Base-by-base conservation (phyloP, 2,329 filamentous ascomycete species). In the Escovopsis sp. region DNA sequence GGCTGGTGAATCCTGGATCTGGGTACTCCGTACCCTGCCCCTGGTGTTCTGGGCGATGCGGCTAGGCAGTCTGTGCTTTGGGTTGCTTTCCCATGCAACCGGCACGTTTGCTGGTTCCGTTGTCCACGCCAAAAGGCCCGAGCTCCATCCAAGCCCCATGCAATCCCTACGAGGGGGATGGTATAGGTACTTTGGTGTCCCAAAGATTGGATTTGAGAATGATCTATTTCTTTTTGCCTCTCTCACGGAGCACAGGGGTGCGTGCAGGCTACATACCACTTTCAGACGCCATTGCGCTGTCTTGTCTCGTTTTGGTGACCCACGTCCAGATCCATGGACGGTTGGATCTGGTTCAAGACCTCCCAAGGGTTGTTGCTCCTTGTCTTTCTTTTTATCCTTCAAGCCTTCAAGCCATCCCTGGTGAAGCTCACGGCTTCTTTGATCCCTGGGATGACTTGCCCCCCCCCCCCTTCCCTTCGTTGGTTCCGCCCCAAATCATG, bases 281-380 rank as follows among this genome's bases (percentile, higher is more conserved):
- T 40, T 42, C 39, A 46, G 40, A 41, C 45, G 46, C 43, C 48
- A 40, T 43, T 43, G 50, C 43, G 54, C 49, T 51, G 48, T 52
- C 47, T 50, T 48, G 48, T 48, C 45, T 48, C 51, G 48, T 52
- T 47, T 50, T 48, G 48, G 48, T 45, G 59, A 50, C 52, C 61
- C 61, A 62, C 60, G 51, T 50, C 46, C 39, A 60, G 55, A 58
- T 61, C 59, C 57, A 53, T 59, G 56, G 53, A 45, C 49, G 53
- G 56, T 54, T 56, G 47, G 57, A 56, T 58, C 56, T 58, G 52
- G 56, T 50, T 51, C 50, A 50, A 30, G 47, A 47, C 50, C 27
- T 37, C 27, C 27, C 40, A 43, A 31, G 51, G 50, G 33, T 34
- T 45, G 37, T 43, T 45, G 20, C 27, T 30, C 37, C 40, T 35